Base-by-base conservation (phyloP, 169 alveolate species). In the Eimeria falciformis region DNA sequence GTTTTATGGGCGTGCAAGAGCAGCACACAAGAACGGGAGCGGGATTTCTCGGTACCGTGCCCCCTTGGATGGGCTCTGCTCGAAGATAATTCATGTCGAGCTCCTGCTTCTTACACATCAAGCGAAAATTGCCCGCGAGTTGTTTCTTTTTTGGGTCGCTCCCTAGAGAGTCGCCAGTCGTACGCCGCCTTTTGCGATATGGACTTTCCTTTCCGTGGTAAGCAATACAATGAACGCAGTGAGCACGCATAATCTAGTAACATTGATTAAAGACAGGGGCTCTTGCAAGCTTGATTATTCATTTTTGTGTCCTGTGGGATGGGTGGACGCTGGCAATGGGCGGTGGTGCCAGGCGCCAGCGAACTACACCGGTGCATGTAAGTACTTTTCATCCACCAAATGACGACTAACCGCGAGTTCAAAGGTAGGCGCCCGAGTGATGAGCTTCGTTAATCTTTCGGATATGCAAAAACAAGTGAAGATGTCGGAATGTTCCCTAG, bases 241-340 rank as follows among this genome's bases (percentile, higher is more conserved):
- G n/a, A n/a, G n/a, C n/a, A n/a, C n/a, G n/a, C n/a, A n/a, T n/a
- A n/a, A 5, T 18, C 17, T n/a, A n/a, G n/a, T n/a, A n/a, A n/a
- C n/a, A n/a, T n/a, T n/a, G n/a, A n/a, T n/a, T n/a, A n/a, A 53
- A 82, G 90, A 82, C 29, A 68, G 90, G 5, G 78, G 79, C 0
- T 3, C 29, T 25, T 82, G 90, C 78, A 33, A 50, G n/a, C 79
- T 68, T 4, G 90, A 82, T 37, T 82, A 56, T 62, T 53, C 79
- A 11, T 82, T 69, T 3, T 5, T 68, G 56, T 82, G 90, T n/a
- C 90, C 90, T 11, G 40, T 82, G 77, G 90, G 62, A 55, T 82
- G 90, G 90, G 14, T n/a, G 37, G 90, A 82, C 79, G 23, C 65
- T 14, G 90, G 90, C 17, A 62, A 82, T 45, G 90, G 90, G 40